Evolutionary conservation across 2,329 filamentous ascomycete species (phyloP).

Genomic region (Colletotrichum sp.): DNA sequence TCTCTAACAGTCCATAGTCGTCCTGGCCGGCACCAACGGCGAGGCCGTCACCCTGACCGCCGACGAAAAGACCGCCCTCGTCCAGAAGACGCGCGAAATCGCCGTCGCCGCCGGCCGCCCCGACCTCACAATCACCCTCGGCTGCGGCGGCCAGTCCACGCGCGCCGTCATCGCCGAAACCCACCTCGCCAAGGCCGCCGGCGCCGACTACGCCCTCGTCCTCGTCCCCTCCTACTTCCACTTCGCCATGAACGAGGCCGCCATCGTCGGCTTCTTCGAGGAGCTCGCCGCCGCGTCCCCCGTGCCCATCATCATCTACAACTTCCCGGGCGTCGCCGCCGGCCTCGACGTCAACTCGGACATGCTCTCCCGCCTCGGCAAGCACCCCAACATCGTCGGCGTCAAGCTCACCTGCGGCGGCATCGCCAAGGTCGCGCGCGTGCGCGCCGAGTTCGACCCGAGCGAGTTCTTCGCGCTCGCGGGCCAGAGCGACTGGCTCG

Average conservation of each 20-base stretch:
- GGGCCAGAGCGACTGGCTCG: conserved; percentile 75
- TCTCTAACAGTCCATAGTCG: conserved; percentile 41
- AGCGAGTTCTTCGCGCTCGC: conserved; percentile 71
- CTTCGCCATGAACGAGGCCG: conserved; percentile 63
- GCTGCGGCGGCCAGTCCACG: conserved; percentile 69
- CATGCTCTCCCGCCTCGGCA: conserved; percentile 61
- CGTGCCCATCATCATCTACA: conserved; percentile 73
- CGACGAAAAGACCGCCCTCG: conserved; percentile 67
- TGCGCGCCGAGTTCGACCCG: conserved; percentile 54
- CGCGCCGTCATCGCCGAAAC: conserved; percentile 71
- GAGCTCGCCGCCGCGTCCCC: conserved; percentile 65
- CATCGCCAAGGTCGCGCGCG: conserved; percentile 73
- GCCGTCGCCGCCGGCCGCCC: conserved; percentile 61
- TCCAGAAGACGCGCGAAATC: conserved; percentile 64
- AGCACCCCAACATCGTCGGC: conserved; percentile 70
- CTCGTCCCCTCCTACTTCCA: conserved; percentile 77
- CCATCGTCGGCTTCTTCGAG: conserved; percentile 67
- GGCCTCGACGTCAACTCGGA: conserved; percentile 74
- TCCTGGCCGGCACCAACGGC: conserved; percentile 76
- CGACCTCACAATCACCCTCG: conserved; percentile 68
- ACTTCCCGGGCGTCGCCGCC: conserved; percentile 71
- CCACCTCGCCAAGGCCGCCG: conserved; percentile 63
- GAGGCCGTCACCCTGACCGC: conserved; percentile 73
- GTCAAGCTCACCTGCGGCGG: conserved; percentile 78
- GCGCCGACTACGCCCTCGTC: conserved; percentile 71